Conservation (phyloP, 805 yeast genomes). For the Yamadazyma scolyti region DNA sequence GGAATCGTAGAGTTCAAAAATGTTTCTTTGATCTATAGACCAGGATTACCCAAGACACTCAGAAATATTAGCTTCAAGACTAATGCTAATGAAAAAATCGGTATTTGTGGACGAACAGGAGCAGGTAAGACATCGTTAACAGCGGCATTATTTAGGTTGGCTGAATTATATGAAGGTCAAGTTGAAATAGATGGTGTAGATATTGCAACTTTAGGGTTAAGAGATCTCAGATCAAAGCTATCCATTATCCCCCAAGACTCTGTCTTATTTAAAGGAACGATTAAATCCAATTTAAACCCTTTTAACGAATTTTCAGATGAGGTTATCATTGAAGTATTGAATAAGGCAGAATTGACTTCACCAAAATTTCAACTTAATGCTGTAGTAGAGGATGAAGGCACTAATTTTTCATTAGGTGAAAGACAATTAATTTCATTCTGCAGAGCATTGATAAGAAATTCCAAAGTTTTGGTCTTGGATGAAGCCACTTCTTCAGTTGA, state of each 20-base stretch:
- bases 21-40: conserved; percentile 54
- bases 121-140: conserved; percentile 74
- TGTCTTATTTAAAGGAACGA: conserved; percentile 56
- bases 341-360: conserved; percentile 10
- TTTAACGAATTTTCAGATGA: conserved; percentile 49
- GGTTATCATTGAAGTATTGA: conserved; percentile 52
- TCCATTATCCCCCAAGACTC: conserved; percentile 74
- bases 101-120: conserved; percentile 88
- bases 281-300: conserved; percentile 61
- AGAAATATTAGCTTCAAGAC: conserved; percentile 42
- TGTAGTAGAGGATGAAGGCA: conserved; percentile 62
- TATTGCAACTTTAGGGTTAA: conserved; percentile 48
- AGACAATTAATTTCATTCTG: conserved; percentile 77
- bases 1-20: conserved; percentile 48
- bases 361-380: conserved; percentile 45
- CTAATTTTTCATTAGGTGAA: conserved; percentile 75
- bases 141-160: conserved; percentile 55
- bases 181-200: conserved; percentile 59
- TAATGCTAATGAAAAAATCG: conserved; percentile 63
- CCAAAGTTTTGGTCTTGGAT: conserved; percentile 75
- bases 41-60: conserved; percentile 55
- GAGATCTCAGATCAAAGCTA: conserved; percentile 51
- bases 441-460: conserved; percentile 72
- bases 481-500: conserved; percentile 84
- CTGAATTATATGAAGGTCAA: conserved; percentile 48